Percentiles rank a stretch among this genome's conserved stretches.
Conservation (phyloP, 805 yeast species). For the Ogataea trehalophila region DNA sequence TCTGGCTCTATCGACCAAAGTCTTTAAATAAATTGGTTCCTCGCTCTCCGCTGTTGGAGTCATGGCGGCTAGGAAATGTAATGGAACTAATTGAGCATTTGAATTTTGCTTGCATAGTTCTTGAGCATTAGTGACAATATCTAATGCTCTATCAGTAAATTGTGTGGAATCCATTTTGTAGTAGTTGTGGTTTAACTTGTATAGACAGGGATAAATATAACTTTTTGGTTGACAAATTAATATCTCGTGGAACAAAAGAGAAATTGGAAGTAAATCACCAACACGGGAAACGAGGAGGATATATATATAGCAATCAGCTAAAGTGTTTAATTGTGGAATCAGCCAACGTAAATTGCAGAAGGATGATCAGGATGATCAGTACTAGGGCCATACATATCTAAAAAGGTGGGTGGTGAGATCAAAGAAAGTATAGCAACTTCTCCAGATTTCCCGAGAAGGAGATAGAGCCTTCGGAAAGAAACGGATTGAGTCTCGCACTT, state of each 20-base stretch:
- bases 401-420: too few relatives aligned
- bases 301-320: background rate
- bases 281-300: background rate
- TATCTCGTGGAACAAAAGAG: background rate
- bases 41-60: slow-evolving; percentile 53
- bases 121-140: slow-evolving; percentile 71
- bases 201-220: background rate
- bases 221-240: too few relatives aligned
- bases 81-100: slow-evolving; percentile 79
- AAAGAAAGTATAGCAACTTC: too few relatives aligned
- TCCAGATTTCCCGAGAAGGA: too few relatives aligned
- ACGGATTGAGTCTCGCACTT: too few relatives aligned
- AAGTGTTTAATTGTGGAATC: too few relatives aligned
- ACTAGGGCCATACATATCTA: too few relatives aligned
- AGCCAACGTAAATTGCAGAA: too few relatives aligned
- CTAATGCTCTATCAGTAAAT: slow-evolving; percentile 91
- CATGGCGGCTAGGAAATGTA: slow-evolving; percentile 90
- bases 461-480: too few relatives aligned
- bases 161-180: slow-evolving; percentile 58
- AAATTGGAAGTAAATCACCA: background rate
- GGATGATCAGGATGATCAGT: too few relatives aligned
- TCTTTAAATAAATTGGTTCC: slow-evolving; percentile 64
- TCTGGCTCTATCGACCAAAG: slow-evolving; percentile 78
- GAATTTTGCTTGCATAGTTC: slow-evolving; percentile 80
- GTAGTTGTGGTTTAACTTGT: background rate